phyloP scores from a whole-genome alignment of 306 rosid genomes.

The Sicyos edulis region DNA sequence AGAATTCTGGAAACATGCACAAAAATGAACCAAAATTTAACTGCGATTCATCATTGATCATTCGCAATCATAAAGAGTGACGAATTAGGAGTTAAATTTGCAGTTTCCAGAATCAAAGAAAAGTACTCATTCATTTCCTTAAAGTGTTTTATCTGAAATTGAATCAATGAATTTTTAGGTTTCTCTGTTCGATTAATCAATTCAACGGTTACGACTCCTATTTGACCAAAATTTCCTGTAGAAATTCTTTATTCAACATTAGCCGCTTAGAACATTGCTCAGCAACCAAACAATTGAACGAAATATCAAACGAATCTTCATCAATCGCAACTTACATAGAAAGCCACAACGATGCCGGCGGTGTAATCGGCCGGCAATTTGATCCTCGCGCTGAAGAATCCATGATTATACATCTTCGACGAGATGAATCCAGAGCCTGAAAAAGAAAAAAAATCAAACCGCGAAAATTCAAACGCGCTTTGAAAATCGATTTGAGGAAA shows the following conservation, averaged over 20 bases:
- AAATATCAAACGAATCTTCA: not conserved
- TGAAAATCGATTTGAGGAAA: not conserved
- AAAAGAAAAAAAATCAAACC: not conserved
- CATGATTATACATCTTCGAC: slow-evolving; percentile 67
- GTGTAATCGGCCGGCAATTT: slow-evolving; percentile 82
- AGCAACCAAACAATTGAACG: not conserved
- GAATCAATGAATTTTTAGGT: not conserved
- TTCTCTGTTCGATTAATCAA: not conserved
- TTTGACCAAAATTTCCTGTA: not conserved
- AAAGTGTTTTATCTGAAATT: not conserved
- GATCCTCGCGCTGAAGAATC: slow-evolving; percentile 86
- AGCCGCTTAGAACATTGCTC: not conserved
- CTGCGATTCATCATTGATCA: not conserved
- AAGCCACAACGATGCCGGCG: slow-evolving; percentile 75
- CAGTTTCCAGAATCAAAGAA: not conserved
- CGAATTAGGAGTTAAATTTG: not conserved
- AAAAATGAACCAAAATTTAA: not conserved
- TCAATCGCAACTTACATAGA: slow-evolving; percentile 13
- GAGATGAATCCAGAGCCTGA: slow-evolving; percentile 88
- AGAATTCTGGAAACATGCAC: not conserved
- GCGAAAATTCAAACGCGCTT: not conserved
- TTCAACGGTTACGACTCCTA: slow-evolving; percentile 12
- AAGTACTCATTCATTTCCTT: not conserved
- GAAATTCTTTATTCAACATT: not conserved
- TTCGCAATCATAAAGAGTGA: slow-evolving; percentile 10